Percentiles rank a stretch among this genome's conserved stretches.
Conservation (phyloP, 2,329 filamentous ascomycete species). For the Phyllosticta citrichinensis region DNA sequence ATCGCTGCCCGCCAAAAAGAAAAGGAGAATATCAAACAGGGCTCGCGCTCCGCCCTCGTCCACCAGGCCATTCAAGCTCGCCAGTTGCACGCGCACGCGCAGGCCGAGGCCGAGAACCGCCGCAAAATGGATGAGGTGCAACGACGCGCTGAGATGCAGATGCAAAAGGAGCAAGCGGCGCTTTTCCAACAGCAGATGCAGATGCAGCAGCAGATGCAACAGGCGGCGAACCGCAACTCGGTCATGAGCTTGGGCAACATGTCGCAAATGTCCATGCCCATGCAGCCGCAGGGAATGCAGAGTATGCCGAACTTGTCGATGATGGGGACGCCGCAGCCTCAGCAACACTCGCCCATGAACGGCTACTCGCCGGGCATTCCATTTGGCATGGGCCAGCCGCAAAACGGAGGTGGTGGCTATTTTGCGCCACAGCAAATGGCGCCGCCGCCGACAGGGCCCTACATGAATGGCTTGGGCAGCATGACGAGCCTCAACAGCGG, state of each 20-base stretch:
- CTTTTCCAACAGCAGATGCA: constrained; percentile 11
- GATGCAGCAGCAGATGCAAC: constrained; percentile 8
- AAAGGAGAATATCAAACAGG: constrained; percentile 56
- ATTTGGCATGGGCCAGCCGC: background rate
- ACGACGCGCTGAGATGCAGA: constrained; percentile 23
- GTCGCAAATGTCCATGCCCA: constrained; percentile 7
- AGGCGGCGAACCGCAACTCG: background rate
- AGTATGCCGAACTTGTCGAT: background rate
- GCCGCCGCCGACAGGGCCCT: background rate
- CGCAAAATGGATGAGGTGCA: constrained; percentile 30
- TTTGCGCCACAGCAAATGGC: background rate
- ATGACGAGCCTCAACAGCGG: background rate
- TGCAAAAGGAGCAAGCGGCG: constrained; percentile 19
- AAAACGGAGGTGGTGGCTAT: background rate
- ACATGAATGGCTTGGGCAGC: background rate
- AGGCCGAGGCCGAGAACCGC: constrained; percentile 39
- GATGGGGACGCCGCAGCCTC: background rate
- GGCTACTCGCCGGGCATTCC: background rate
- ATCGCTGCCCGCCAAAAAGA: constrained; percentile 75
- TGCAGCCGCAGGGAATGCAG: constrained; percentile 5
- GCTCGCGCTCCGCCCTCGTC: constrained; percentile 58
- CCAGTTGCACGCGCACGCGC: constrained; percentile 26
- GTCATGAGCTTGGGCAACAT: constrained; percentile 5
- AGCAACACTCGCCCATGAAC: background rate
- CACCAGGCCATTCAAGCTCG: constrained; percentile 59